Base-by-base conservation (phyloP, 768 basidiomycete species). In the Candolleomyces aberdarensis region DNA sequence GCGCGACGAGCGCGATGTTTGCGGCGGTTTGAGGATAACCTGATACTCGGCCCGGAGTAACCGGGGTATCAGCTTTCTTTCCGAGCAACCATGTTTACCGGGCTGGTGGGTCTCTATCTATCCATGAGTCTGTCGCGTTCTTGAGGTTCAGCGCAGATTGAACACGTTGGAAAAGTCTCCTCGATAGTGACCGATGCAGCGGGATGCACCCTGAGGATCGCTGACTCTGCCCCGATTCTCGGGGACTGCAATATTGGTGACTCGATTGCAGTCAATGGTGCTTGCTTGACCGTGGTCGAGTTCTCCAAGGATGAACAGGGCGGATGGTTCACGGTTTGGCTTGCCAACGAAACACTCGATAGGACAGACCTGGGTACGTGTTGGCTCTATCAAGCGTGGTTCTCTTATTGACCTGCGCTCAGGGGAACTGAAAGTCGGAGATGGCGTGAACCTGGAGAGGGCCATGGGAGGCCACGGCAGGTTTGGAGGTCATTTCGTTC, bases 401-500 rank as follows among this genome's bases (percentile, higher is more conserved):
- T 7, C 36, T 36, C 11, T 36, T 36, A 36, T 36, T 7, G 36
- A 36, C 1, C 39, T 36, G 5, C 29, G 29, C 19, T 0, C 65
- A 96, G 94, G 95, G 36, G 87, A 92, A 67, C 79, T 91, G 57
- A 82, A 79, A 64, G 84, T 86, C 17, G 93, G 92, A 19, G 88
- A 93, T 64, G 81, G 86, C 66, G 83, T 98, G 50, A 98, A 98
- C 72, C 80, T 96, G 43, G 97, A 99, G 77, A 85, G 97, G 54
- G 97, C 97, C 2, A 94, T 98, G 93, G 88, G 86, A 20, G 88
- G 89, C 5, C 91, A 95, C 76, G 87, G 85, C 17, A 81, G 96
- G 59, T 97, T 98, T 68, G 97, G 97, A 29, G 97, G 97, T 11
- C 97, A 99, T 71, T 95, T 96, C 70, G 97, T 99, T 20, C 96